Percentiles rank a stretch among this genome's conserved stretches.
phyloP scores from a whole-genome alignment of 176 grass and related monocot species.

The Thinopyrum elongatum region DNA sequence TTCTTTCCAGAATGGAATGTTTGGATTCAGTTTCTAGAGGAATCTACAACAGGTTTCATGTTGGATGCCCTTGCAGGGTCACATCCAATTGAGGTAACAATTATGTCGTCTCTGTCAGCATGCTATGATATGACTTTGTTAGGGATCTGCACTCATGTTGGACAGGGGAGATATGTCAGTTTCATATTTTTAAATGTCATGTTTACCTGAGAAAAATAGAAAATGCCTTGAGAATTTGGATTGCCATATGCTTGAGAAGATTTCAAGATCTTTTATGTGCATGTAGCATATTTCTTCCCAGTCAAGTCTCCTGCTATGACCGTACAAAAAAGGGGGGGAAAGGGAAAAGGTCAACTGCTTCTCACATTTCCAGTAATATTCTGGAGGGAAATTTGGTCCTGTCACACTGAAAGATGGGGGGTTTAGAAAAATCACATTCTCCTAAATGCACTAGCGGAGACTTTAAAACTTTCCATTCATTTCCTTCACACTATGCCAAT shows the following conservation, averaged over 20 bases:
- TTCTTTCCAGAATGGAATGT: slow-evolving; percentile 99
- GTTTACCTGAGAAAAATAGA: not conserved
- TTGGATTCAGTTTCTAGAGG: slow-evolving; percentile 92
- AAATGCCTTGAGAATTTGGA: not conserved
- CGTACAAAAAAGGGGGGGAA: not conserved
- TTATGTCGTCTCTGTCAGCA: not conserved
- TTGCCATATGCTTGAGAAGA: not conserved
- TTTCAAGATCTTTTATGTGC: not conserved
- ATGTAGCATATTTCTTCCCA: not conserved
- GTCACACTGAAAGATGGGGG: not conserved
- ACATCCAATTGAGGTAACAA: slow-evolving; percentile 92
- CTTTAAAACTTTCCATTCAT: not conserved
- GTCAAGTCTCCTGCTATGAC: not conserved
- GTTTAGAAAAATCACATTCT: not conserved
- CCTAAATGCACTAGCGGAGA: not conserved
- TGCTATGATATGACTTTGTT: slow-evolving; percentile 5
- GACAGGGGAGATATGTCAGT: not conserved
- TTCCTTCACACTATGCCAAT: slow-evolving; percentile 3
- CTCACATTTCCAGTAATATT: slow-evolving; percentile 10
- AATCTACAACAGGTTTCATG: slow-evolving; percentile 67
- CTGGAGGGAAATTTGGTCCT: not conserved
- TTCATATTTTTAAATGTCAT: not conserved
- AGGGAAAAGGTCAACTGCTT: not conserved
- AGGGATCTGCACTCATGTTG: not conserved
- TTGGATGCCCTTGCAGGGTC: slow-evolving; percentile 89